phyloP scores from a whole-genome alignment of 2,329 filamentous ascomycete species.

The Alternaria novae-zelandiae region DNA sequence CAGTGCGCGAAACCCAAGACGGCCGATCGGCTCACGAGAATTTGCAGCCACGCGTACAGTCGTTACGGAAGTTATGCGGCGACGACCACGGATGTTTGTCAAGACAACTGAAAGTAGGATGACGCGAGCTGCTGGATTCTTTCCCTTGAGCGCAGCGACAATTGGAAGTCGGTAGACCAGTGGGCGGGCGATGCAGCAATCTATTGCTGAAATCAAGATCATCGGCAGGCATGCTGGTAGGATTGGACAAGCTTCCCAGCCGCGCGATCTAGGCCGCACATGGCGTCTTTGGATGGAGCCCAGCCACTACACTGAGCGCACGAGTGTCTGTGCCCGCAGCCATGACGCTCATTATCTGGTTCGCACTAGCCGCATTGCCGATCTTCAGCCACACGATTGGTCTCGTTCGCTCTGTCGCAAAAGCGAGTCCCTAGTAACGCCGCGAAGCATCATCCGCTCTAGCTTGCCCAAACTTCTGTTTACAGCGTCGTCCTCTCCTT shows the following conservation, averaged over 20 bases:
- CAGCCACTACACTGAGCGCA: conserved; percentile 21
- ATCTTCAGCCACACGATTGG: conserved; percentile 24
- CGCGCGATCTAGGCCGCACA: conserved; percentile 13
- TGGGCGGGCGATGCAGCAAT: neutral
- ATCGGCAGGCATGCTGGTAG: neutral
- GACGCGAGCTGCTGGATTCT: neutral
- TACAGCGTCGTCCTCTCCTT: neutral
- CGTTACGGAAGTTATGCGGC: neutral
- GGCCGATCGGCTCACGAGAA: conserved; percentile 13
- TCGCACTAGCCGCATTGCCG: conserved; percentile 4
- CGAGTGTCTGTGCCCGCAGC: neutral
- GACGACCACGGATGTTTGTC: neutral
- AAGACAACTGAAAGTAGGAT: neutral
- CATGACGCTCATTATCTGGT: conserved; percentile 7
- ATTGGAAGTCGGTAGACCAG: neutral
- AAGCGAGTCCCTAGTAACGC: conserved; percentile 16
- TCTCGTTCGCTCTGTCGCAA: neutral
- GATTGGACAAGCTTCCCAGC: conserved; percentile 5
- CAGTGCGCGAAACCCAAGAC: conserved; percentile 10
- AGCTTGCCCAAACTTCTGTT: conserved; percentile 7
- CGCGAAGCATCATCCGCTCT: conserved; percentile 15
- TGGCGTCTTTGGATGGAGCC: conserved; percentile 1
- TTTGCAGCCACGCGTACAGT: neutral
- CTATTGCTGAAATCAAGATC: conserved; percentile 1
- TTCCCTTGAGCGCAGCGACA: neutral